A percentile compares a stretch with the other conserved stretches of the same genome.
These are phyloP conservation scores for Hortaea sp. DNA, from an alignment of 2,329 filamentous ascomycete genomes.

Conservation along the genomic window DNA sequence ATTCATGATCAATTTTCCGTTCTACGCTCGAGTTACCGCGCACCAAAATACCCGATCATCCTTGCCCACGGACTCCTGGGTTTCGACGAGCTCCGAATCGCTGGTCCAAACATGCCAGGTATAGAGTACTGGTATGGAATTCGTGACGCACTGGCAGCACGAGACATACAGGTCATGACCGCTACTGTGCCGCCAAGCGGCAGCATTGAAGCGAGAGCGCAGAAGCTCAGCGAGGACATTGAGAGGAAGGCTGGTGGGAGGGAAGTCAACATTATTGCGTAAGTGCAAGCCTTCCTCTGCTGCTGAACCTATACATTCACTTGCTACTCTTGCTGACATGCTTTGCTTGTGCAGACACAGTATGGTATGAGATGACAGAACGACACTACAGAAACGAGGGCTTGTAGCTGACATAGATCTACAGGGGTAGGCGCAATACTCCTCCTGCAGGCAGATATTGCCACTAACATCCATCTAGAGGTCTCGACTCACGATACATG, in stretches of 20 bases:
- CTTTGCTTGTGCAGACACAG: constrained; percentile 39
- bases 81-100: constrained; percentile 50
- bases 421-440: constrained; percentile 2
- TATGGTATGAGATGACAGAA: constrained; percentile 30
- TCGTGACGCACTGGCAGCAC: constrained; percentile 45
- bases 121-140: constrained; percentile 58
- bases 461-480: constrained; percentile 31
- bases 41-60: constrained; percentile 48
- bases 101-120: constrained; percentile 44
- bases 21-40: constrained; percentile 46
- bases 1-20: constrained; percentile 50
- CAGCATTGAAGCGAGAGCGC: constrained; percentile 49
- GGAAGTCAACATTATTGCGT: constrained; percentile 56
- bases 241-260: constrained; percentile 43
- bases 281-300: constrained; percentile 20
- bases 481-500: constrained; percentile 55
- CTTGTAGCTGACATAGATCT: neutral
- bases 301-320: no score
- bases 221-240: constrained; percentile 44
- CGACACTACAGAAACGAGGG: neutral
- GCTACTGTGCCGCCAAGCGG: constrained; percentile 49
- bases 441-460: neutral
- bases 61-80: constrained; percentile 56
- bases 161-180: constrained; percentile 51
- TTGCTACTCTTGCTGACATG: no score